phyloP scores from a whole-genome alignment of 768 basidiomycete species.

The Suillus weaverae region DNA sequence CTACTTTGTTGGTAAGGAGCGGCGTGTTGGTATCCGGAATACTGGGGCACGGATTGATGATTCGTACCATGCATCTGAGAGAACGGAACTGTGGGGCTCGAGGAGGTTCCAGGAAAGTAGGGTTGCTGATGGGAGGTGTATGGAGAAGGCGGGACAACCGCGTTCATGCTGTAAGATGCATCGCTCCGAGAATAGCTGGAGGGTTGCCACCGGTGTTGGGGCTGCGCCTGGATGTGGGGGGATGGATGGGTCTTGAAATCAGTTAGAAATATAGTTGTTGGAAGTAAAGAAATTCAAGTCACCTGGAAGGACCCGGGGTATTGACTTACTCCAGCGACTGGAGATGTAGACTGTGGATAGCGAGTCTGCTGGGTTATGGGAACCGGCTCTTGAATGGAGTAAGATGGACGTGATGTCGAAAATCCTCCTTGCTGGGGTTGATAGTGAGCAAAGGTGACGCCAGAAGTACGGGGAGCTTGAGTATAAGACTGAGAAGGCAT shows the following conservation, averaged over 20 bases:
- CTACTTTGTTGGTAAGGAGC: constrained; percentile 31
- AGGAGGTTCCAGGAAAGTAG: constrained; percentile 25
- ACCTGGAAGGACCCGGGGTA: constrained; percentile 31
- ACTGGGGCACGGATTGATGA: constrained; percentile 23
- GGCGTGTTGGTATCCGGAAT: constrained; percentile 28
- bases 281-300: background rate
- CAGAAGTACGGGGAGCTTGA: constrained; percentile 21
- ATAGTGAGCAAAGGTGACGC: constrained; percentile 39
- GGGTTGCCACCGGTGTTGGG: constrained; percentile 15
- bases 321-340: constrained; percentile 17
- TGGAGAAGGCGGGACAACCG: constrained; percentile 11
- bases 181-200: constrained; percentile 27
- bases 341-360: constrained; percentile 18
- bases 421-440: constrained; percentile 39
- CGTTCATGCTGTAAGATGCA: constrained; percentile 20
- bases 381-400: constrained; percentile 22
- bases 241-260: constrained; percentile 15
- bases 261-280: constrained; percentile 7
- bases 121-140: constrained; percentile 25
- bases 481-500: constrained; percentile 16
- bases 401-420: constrained; percentile 33
- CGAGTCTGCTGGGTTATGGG: constrained; percentile 16
- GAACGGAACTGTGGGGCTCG: constrained; percentile 14
- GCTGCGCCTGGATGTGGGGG: constrained; percentile 23
- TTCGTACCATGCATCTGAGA: constrained; percentile 28